Base-by-base conservation (phyloP, 2,329 filamentous ascomycete species). In the Aureobasidium sp. region DNA sequence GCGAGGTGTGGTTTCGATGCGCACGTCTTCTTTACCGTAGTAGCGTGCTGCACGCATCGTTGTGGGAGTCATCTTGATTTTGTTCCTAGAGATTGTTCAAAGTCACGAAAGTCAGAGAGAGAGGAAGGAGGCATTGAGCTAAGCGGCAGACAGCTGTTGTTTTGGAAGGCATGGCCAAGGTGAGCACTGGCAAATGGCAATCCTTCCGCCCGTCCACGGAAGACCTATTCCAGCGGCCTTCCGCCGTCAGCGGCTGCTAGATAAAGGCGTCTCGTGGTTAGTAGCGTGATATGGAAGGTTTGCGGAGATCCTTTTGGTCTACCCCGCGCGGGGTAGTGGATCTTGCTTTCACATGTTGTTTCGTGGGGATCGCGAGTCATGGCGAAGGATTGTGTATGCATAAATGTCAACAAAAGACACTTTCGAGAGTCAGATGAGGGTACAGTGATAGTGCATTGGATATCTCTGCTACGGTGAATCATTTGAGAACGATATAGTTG, bases 21-120 rank as follows among this genome's bases (percentile, higher is more conserved):
- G 74, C 60, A 79, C 59, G 58, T 78, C 76, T 55, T 75, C 70
- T 64, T 76, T 76, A 42, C 76, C 77, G 54, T 79, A 75, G 67
- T 78, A 77, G n/a, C 76, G 72, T n/a, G 78, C 70, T 9, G 77
- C 77, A 59, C 75, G 77, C 77, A 79, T 79, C 6, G 61, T 72
- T n/a, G n/a, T n/a, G n/a, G n/a, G n/a, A n/a, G n/a, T n/a, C 8
- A 25, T 55, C 29, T 25, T 25, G 33, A 13, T 6, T 33, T 38
- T 27, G 20, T 53, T 47, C 20, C 5, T 33, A 7, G 5, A 36
- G n/a, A 36, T 36, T 13, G 33, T 36, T 36, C 13, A 36, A n/a
- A 36, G 18, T 5, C 25, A 58, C 16, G 38, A n/a, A 31, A 10
- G 15, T 16, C 16, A 11, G 11, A 58, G 18, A n/a, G n/a, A 16